phyloP scores from a whole-genome alignment of 108 stramenopile genomes.

The Skeletonema grethae region DNA sequence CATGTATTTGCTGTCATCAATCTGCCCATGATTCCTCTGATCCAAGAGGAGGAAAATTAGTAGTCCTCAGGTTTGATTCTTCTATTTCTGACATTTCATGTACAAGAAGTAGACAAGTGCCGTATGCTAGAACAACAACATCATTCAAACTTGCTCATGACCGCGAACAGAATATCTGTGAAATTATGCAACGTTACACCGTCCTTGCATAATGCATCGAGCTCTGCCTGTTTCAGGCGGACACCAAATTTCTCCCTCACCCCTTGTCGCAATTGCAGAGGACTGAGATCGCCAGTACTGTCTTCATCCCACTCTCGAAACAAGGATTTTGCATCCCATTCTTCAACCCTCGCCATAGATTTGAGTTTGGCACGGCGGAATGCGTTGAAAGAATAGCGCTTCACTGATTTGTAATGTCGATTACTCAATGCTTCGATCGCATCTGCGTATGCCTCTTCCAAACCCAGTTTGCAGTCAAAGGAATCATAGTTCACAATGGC shows the following conservation, averaged over 20 bases:
- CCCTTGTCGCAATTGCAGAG: conserved; percentile 54
- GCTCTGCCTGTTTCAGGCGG: conserved; percentile 32
- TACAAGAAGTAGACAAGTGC: no score
- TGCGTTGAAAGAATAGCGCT: conserved; percentile 60
- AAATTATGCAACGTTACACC: conserved; percentile 26
- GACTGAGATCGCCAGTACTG: conserved; percentile 41
- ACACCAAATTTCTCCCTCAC: conserved; percentile 50
- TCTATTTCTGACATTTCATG: no score
- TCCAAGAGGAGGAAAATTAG: no score
- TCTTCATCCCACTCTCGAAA: conserved; percentile 53
- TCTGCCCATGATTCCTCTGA: no score
- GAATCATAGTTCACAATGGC: conserved; percentile 68
- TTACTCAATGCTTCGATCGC: conserved; percentile 23
- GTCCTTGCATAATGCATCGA: conserved; percentile 28
- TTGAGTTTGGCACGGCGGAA: conserved; percentile 59
- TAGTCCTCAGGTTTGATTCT: background rate
- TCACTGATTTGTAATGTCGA: conserved; percentile 54
- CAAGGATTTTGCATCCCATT: conserved; percentile 48
- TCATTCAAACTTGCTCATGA: conserved; percentile 34
- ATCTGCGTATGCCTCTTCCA: conserved; percentile 51
- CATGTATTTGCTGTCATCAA: no score
- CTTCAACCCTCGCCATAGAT: conserved; percentile 32
- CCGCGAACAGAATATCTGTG: conserved; percentile 16
- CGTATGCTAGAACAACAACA: no score
- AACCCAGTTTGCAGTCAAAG: conserved; percentile 49